Conservation (phyloP, 2,329 filamentous ascomycete genomes). For the Rhynchosporium agropyri region DNA sequence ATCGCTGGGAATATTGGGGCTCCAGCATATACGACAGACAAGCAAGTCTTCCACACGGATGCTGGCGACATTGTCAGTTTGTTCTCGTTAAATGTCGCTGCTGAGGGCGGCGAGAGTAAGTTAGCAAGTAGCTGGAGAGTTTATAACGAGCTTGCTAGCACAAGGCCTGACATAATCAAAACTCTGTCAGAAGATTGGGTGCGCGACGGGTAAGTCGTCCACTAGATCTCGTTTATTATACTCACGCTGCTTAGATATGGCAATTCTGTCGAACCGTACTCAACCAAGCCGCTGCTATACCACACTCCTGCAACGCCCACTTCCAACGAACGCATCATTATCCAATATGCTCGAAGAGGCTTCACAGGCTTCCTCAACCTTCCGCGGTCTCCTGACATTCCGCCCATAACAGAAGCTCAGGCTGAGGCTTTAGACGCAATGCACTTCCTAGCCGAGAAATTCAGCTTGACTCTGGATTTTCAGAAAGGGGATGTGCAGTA, state of each 20-base stretch:
- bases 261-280: conserved; percentile 50
- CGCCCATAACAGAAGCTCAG: conserved; percentile 52
- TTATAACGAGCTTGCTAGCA: conserved; percentile 56
- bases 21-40: conserved; percentile 62
- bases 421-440: conserved; percentile 50
- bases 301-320: conserved; percentile 52
- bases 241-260: conserved; percentile 50
- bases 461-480: conserved; percentile 45
- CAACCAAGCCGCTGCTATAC: conserved; percentile 56
- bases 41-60: conserved; percentile 59
- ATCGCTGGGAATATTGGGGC: conserved; percentile 52
- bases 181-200: conserved; percentile 53
- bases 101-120: conserved; percentile 54
- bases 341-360: conserved; percentile 62
- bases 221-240: neutral
- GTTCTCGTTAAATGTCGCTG: conserved; percentile 49
- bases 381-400: conserved; percentile 56
- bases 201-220: conserved; percentile 42
- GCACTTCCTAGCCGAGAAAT: conserved; percentile 47
- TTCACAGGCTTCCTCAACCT: conserved; percentile 61
- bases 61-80: conserved; percentile 56
- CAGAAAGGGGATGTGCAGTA: conserved; percentile 49
- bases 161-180: conserved; percentile 55
- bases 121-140: conserved; percentile 55
- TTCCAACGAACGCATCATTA: conserved; percentile 55